A percentile compares a stretch with the other conserved stretches of the same genome.
Evolutionary conservation across 179 eudicot species (phyloP).

Genomic region (Monotropa hypopitys): DNA sequence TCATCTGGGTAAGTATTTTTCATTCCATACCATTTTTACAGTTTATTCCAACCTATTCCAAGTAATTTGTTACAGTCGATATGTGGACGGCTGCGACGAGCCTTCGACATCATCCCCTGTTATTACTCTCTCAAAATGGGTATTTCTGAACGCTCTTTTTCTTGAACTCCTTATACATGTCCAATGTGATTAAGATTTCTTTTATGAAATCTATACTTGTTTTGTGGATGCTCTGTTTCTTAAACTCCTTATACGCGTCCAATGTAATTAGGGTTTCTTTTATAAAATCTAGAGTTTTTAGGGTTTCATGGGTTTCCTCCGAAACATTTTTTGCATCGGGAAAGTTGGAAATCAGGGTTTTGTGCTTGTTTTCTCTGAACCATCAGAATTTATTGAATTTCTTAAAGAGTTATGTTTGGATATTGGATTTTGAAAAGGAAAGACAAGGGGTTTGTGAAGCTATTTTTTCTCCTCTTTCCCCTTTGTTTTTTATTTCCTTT

Average conservation of each 20-base stretch:
- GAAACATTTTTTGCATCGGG: not conserved
- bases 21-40: too few relatives aligned
- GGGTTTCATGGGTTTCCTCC: not conserved
- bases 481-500: not conserved
- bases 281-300: not conserved
- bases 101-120: too few relatives aligned
- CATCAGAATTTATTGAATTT: not conserved
- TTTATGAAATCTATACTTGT: too few relatives aligned
- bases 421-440: not conserved
- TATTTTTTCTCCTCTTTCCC: not conserved
- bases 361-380: not conserved
- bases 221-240: not conserved
- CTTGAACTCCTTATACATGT: too few relatives aligned
- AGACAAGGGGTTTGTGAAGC: not conserved
- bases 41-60: too few relatives aligned
- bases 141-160: too few relatives aligned
- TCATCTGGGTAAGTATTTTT: too few relatives aligned
- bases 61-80: too few relatives aligned
- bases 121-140: too few relatives aligned
- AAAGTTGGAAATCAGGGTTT: not conserved
- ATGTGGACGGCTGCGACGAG: too few relatives aligned
- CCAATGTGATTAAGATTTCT: too few relatives aligned
- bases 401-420: not conserved
- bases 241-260: not conserved
- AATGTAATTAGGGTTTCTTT: not conserved